Percentiles rank a stretch among this genome's conserved stretches.
Conservation (phyloP, 1,284 basidiomycete genomes). For the Peniophora sp. region DNA sequence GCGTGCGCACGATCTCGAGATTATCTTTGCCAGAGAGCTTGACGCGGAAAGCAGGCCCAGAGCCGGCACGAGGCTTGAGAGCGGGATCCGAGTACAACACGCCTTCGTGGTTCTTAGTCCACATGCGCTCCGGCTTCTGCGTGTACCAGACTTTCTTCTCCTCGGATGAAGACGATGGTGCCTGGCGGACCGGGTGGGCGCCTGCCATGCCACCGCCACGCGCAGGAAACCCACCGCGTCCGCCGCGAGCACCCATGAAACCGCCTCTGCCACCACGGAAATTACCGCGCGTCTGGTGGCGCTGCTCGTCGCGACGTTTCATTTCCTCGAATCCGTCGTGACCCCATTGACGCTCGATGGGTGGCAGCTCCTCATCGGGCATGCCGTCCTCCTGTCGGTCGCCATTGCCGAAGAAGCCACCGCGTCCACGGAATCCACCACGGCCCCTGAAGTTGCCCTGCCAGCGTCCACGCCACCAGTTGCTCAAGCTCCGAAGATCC, state of each 20-base stretch:
- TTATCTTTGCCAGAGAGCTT: conserved; percentile 43
- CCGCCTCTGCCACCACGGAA: conserved; percentile 32
- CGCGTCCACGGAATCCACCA: conserved; percentile 49
- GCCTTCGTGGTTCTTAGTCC: conserved; percentile 72
- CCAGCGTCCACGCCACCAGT: conserved; percentile 78
- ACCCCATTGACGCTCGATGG: conserved; percentile 64
- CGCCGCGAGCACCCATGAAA: conserved; percentile 18
- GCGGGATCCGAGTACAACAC: conserved; percentile 58
- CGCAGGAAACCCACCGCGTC: conserved; percentile 36
- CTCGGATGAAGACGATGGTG: conserved; percentile 30
- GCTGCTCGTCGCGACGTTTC: conserved; percentile 61
- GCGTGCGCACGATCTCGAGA: conserved; percentile 21
- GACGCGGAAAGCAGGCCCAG: conserved; percentile 46
- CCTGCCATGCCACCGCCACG: conserved; percentile 17
- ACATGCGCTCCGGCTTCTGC: conserved; percentile 69
- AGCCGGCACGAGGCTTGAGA: conserved; percentile 47
- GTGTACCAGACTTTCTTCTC: conserved; percentile 41
- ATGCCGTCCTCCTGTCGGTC: conserved; percentile 7
- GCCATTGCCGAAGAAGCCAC: conserved; percentile 22
- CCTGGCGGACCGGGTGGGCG: conserved; percentile 18
- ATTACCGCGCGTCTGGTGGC: conserved; percentile 21
- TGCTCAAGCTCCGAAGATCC: conserved; percentile 66
- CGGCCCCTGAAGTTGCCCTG: conserved; percentile 58
- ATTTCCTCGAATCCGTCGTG: conserved; percentile 83
- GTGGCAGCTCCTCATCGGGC: conserved; percentile 31